Evolutionary conservation across 768 basidiomycete species (phyloP).

Genomic region (Asterophora parasitica): DNA sequence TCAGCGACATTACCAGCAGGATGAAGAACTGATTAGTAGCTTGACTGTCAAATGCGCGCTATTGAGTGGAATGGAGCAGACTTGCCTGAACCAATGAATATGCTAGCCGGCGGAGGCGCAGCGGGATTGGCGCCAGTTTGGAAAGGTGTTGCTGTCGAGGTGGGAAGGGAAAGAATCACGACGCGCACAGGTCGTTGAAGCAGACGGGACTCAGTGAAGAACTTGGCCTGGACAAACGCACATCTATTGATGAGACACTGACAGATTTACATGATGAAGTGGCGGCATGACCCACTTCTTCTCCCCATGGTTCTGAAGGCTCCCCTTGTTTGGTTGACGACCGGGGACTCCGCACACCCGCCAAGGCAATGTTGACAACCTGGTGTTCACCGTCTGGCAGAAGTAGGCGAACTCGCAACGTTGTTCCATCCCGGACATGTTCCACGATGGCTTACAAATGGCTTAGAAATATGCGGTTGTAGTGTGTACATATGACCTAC

Average conservation of each 20-base stretch:
- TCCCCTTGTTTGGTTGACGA: conserved; percentile 70
- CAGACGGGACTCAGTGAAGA: conserved; percentile 86
- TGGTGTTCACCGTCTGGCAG: conserved; percentile 90
- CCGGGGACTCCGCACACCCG: conserved; percentile 76
- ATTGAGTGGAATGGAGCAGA: conserved; percentile 2
- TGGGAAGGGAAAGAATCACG: conserved; percentile 76
- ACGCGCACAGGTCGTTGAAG: conserved; percentile 77
- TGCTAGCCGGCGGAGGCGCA: conserved; percentile 64
- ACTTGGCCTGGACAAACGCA: conserved; percentile 62
- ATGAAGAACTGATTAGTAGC: conserved; percentile 58
- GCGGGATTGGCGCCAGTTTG: conserved; percentile 49
- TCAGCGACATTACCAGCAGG: conserved; percentile 95
- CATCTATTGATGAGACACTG: conserved; percentile 16
- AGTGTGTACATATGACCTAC: conserved; percentile 32
- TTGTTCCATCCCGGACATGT: conserved; percentile 89
- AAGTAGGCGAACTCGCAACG: conserved; percentile 80
- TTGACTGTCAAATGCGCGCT: neutral
- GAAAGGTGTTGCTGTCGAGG: conserved; percentile 75
- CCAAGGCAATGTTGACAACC: conserved; percentile 78
- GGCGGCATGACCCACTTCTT: conserved; percentile 59
- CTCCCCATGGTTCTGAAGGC: conserved; percentile 76
- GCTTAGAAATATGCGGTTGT: conserved; percentile 4
- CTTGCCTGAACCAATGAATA: conserved; percentile 85
- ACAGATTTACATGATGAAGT: conserved; percentile 5
- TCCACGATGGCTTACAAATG: conserved; percentile 62